These are phyloP conservation scores for Carex cristatella DNA, from an alignment of 176 grass and related monocot species.

Conservation along the genomic window DNA sequence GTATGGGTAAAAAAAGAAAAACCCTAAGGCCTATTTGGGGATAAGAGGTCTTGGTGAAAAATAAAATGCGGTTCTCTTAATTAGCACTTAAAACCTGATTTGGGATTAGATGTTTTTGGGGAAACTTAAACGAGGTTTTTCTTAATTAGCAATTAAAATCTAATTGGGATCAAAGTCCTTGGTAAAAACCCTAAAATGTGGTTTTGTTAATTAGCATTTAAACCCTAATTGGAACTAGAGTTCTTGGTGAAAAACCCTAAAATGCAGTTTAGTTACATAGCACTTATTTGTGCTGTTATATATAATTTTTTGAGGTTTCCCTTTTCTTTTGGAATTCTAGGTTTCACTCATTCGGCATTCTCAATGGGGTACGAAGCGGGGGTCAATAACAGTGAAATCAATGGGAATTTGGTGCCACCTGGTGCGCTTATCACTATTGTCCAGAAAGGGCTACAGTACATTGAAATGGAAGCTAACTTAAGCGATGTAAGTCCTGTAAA, in stretches of 20 bases:
- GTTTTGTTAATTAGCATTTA: not conserved
- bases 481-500: constrained; percentile 44
- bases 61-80: not conserved
- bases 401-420: constrained; percentile 82
- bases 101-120: not conserved
- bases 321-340: constrained; percentile 35
- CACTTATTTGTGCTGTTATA: constrained; percentile 14
- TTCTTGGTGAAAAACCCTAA: not conserved
- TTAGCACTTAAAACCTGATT: not conserved
- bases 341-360: constrained; percentile 85
- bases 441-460: constrained; percentile 96
- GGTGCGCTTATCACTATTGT: constrained; percentile 82
- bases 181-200: not conserved
- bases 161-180: not conserved
- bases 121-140: not conserved
- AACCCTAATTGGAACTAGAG: not conserved
- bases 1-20: not conserved
- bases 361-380: constrained; percentile 83
- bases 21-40: not conserved
- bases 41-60: constrained; percentile 4
- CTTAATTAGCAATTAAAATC: not conserved
- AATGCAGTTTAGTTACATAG: not conserved
- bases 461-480: constrained; percentile 90
- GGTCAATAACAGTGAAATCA: constrained; percentile 71
- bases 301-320: constrained; percentile 21